phyloP scores from a whole-genome alignment of 352 stramenopile genomes.

The Phytophthora constricta region DNA sequence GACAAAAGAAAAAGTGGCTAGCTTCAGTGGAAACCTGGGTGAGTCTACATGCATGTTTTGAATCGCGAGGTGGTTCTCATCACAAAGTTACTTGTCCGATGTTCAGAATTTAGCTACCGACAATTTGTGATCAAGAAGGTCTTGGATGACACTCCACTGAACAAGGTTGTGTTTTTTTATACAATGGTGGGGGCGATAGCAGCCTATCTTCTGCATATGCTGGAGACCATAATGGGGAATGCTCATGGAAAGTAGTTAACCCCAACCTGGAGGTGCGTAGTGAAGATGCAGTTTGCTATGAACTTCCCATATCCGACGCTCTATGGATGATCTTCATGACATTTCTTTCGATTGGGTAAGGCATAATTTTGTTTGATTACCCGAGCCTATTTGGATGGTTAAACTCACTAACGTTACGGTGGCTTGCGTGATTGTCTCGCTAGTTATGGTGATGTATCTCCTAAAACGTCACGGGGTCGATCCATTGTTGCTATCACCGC shows the following conservation, averaged over 20 bases:
- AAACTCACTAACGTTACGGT: neutral
- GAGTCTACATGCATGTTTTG: neutral
- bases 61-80: too few species aligned
- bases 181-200: conserved; percentile 26
- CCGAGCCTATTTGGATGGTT: neutral
- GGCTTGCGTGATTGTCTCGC: neutral
- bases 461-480: conserved; percentile 33
- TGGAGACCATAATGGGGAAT: conserved; percentile 60
- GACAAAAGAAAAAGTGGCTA: conserved; percentile 70
- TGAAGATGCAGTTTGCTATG: conserved; percentile 39
- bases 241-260: conserved; percentile 21
- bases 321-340: conserved; percentile 59
- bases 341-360: conserved; percentile 54
- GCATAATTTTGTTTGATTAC: neutral
- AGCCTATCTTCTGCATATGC: conserved; percentile 53
- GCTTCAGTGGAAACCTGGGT: conserved; percentile 66
- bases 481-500: conserved; percentile 38
- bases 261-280: conserved; percentile 9
- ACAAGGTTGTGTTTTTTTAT: conserved; percentile 47
- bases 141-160: conserved; percentile 58
- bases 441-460: conserved; percentile 55
- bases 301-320: conserved; percentile 40
- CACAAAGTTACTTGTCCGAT: neutral
- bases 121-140: conserved; percentile 82
- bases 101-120: conserved; percentile 66